Evolutionary conservation across 306 rosid species (phyloP).

Genomic region (Sechiopsis laciniata): DNA sequence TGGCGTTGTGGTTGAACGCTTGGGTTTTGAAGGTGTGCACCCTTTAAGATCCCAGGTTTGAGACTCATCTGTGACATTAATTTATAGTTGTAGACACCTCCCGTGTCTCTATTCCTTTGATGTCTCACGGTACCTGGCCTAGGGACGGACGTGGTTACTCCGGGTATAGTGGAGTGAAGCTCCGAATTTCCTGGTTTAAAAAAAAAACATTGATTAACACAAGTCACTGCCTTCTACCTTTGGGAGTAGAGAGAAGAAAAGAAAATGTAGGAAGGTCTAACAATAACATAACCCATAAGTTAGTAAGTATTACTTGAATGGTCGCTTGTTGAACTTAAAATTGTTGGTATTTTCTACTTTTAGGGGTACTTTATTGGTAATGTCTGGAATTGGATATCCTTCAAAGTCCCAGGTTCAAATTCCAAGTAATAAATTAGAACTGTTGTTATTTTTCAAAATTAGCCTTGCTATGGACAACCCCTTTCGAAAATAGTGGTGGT

Average conservation of each 20-base stretch:
- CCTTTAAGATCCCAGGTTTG: too few species aligned
- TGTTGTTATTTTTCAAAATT: neutral
- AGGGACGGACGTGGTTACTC: too few species aligned
- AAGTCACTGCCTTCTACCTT: neutral
- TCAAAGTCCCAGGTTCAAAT: neutral
- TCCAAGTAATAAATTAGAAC: neutral
- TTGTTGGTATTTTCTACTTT: neutral
- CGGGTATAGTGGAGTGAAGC: too few species aligned
- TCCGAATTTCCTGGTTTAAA: too few species aligned
- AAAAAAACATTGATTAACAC: neutral
- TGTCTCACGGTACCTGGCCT: too few species aligned
- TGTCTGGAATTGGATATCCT: neutral
- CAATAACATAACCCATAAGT: neutral
- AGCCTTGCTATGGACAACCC: neutral
- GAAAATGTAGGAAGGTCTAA: neutral
- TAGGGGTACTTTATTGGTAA: neutral
- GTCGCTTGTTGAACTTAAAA: neutral
- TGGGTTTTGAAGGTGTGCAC: too few species aligned
- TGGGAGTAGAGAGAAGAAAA: neutral
- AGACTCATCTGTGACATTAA: too few species aligned
- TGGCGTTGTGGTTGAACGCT: too few species aligned
- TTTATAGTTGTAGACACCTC: too few species aligned
- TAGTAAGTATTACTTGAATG: neutral
- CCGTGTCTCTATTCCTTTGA: too few species aligned
- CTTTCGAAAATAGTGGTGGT: neutral